Evolutionary conservation across 495 filamentous ascomycete species (phyloP).

Genomic region (Penicillium taxi): DNA sequence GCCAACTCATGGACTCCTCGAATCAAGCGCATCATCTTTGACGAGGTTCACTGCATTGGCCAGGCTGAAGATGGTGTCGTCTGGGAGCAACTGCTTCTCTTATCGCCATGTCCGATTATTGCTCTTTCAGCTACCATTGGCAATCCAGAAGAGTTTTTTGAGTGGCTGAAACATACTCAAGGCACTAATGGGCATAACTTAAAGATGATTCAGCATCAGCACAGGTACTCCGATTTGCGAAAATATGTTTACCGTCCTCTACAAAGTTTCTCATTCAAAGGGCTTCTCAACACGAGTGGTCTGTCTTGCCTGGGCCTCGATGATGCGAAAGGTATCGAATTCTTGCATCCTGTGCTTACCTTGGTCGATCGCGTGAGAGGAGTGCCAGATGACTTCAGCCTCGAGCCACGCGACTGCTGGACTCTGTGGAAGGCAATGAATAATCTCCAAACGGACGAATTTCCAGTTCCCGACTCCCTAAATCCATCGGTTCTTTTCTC

Average conservation of each 20-base stretch:
- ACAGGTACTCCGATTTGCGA: conserved; percentile 65
- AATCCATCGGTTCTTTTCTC: conserved; percentile 38
- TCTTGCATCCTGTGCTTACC: conserved; percentile 60
- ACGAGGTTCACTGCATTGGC: conserved; percentile 77
- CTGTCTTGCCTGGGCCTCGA: conserved; percentile 46
- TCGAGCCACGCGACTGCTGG: conserved; percentile 66
- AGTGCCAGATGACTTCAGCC: conserved; percentile 54
- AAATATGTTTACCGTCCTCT: conserved; percentile 57
- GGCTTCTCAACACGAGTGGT: conserved; percentile 33
- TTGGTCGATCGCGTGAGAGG: conserved; percentile 51
- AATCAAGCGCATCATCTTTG: conserved; percentile 70
- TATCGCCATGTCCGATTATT: conserved; percentile 70
- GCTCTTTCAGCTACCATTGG: conserved; percentile 75
- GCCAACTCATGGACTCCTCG: conserved; percentile 58
- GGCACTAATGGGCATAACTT: conserved; percentile 47
- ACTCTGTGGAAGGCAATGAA: conserved; percentile 55
- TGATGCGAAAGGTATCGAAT: conserved; percentile 40
- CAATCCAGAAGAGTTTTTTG: conserved; percentile 61
- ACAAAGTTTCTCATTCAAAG: conserved; percentile 46
- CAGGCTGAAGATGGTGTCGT: conserved; percentile 69
- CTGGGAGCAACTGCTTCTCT: conserved; percentile 71
- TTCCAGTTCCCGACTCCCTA: conserved; percentile 38
- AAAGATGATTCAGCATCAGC: conserved; percentile 55
- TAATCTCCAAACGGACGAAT: conserved; percentile 38
- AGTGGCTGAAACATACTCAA: conserved; percentile 59